Percentiles rank a stretch among this genome's conserved stretches.
Conservation (phyloP, 225 moss, liverwort and hornwort species). For the Bryum argenteum region DNA sequence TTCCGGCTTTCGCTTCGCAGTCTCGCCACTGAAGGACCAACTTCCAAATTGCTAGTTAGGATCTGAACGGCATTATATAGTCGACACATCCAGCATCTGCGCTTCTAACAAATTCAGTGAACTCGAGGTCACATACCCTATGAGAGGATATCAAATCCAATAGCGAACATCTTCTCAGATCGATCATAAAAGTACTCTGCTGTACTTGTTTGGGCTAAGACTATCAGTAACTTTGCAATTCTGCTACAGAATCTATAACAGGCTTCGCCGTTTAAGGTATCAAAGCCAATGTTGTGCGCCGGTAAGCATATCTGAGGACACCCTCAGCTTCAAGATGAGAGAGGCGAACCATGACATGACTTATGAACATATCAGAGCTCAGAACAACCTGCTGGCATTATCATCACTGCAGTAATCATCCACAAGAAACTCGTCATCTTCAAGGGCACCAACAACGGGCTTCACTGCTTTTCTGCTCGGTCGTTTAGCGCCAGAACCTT, state of each 20-base stretch:
- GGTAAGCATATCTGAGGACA: background rate
- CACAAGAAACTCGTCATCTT: slow-evolving; percentile 80
- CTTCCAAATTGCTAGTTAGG: slow-evolving; percentile 21
- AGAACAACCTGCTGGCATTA: slow-evolving; percentile 47
- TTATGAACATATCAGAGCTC: background rate
- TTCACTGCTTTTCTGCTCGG: slow-evolving; percentile 36
- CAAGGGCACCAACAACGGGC: slow-evolving; percentile 32
- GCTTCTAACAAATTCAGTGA: background rate
- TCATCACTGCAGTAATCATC: slow-evolving; percentile 91
- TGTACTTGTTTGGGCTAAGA: background rate
- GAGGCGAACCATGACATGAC: slow-evolving; percentile 15
- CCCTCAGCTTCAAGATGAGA: slow-evolving; percentile 12
- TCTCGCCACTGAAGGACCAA: slow-evolving; percentile 43
- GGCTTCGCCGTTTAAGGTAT: background rate
- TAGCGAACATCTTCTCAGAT: background rate
- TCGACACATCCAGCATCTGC: slow-evolving; percentile 15
- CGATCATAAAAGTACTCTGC: background rate
- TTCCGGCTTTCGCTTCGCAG: slow-evolving; percentile 62
- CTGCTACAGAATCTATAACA: background rate
- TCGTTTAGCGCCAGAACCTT: slow-evolving; percentile 36
- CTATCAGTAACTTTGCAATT: background rate
- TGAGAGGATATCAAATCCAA: background rate
- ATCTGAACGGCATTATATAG: background rate
- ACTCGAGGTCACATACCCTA: background rate
- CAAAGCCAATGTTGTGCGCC: slow-evolving; percentile 5